Conservation (phyloP, 108 stramenopile species). For the Fragilariopsis cylindrus region DNA sequence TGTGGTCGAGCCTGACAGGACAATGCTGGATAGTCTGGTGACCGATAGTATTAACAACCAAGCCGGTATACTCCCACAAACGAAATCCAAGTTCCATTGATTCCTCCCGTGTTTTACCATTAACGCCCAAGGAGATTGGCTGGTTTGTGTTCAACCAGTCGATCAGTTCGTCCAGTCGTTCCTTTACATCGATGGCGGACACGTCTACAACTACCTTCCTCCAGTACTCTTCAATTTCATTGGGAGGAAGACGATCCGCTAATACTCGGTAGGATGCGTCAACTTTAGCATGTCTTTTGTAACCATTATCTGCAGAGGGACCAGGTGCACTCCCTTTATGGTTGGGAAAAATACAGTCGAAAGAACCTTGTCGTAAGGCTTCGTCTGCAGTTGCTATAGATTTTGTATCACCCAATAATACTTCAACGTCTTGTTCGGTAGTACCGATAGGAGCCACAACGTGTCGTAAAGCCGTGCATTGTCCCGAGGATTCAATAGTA, state of each 20-base stretch:
- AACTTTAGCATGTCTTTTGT: constrained; percentile 47
- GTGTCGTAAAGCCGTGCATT: constrained; percentile 88
- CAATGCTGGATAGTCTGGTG: constrained; percentile 68
- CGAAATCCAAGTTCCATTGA: constrained; percentile 50
- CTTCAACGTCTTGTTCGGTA: constrained; percentile 44
- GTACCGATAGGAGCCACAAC: constrained; percentile 58
- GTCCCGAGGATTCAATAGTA: constrained; percentile 81
- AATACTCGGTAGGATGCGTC: constrained; percentile 65
- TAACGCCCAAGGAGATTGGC: constrained; percentile 72
- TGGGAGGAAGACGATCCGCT: constrained; percentile 43
- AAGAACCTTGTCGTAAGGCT: constrained; percentile 50
- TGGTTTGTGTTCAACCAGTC: constrained; percentile 54
- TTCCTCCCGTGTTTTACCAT: constrained; percentile 51
- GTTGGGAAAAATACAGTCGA: constrained; percentile 68
- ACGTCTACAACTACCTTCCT: constrained; percentile 82
- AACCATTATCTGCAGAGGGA: constrained; percentile 29
- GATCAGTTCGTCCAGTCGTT: constrained; percentile 43
- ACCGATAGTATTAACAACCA: constrained; percentile 84
- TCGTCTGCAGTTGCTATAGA: constrained; percentile 40
- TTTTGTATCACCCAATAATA: constrained; percentile 43
- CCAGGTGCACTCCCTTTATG: constrained; percentile 57
- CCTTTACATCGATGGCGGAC: constrained; percentile 32
- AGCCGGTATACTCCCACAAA: constrained; percentile 71
- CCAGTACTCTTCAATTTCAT: constrained; percentile 75
- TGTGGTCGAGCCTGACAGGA: constrained; percentile 89